A percentile compares a stretch with the other conserved stretches of the same genome.
Evolutionary conservation across 1,284 basidiomycete species (phyloP).

Genomic region (Malassezia psittaci): DNA sequence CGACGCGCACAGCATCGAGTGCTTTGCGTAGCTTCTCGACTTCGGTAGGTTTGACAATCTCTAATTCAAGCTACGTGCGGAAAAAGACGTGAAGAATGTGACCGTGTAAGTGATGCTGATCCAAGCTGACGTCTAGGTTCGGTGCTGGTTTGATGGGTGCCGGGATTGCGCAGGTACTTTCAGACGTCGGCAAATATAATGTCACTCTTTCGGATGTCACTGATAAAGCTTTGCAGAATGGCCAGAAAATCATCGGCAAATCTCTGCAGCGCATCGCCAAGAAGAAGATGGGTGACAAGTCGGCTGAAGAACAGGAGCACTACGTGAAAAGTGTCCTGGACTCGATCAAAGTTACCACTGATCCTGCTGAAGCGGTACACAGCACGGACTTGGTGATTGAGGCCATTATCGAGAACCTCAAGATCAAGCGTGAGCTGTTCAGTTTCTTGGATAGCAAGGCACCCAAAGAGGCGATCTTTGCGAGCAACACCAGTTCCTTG

Average conservation of each 20-base stretch:
- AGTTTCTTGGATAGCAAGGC: slow-evolving; percentile 52
- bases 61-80: slow-evolving; percentile 14
- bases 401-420: slow-evolving; percentile 56
- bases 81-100: slow-evolving; percentile 46
- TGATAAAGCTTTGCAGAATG: slow-evolving; percentile 51
- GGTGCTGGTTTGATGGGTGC: slow-evolving; percentile 47
- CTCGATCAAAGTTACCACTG: slow-evolving; percentile 53
- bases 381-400: slow-evolving; percentile 55
- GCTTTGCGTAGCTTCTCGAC: slow-evolving; percentile 12
- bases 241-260: slow-evolving; percentile 53
- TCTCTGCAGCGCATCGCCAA: slow-evolving; percentile 52
- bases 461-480: slow-evolving; percentile 52
- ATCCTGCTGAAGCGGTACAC: slow-evolving; percentile 51
- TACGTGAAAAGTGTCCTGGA: slow-evolving; percentile 49
- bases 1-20: slow-evolving; percentile 1
- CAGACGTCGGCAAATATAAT: slow-evolving; percentile 45
- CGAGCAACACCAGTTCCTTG: slow-evolving; percentile 55
- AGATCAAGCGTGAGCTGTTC: slow-evolving; percentile 55
- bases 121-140: slow-evolving; percentile 22
- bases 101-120: slow-evolving; percentile 33
- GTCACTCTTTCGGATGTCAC: slow-evolving; percentile 49
- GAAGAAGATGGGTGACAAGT: slow-evolving; percentile 52
- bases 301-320: slow-evolving; percentile 48
- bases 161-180: slow-evolving; percentile 45
- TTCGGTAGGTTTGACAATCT: slow-evolving; percentile 6